Evolutionary conservation across 2,329 filamentous ascomycete species (phyloP).

Genomic region (Aureobasidium sp.): DNA sequence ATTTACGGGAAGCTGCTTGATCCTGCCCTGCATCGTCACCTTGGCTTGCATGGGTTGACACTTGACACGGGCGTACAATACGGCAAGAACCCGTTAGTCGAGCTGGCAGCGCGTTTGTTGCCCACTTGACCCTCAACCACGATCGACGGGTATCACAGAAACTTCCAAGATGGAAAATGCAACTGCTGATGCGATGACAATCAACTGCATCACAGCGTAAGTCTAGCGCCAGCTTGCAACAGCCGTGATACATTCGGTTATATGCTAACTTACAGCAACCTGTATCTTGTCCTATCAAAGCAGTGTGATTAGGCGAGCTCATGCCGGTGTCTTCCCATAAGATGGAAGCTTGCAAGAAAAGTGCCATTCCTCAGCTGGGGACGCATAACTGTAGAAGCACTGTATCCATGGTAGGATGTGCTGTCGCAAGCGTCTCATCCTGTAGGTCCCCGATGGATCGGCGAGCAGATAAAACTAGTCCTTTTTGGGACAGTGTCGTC

Average conservation of each 20-base stretch:
- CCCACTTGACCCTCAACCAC: not conserved
- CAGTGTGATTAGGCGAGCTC: not conserved
- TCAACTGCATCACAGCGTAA: too few relatives aligned
- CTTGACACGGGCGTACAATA: conserved; percentile 6
- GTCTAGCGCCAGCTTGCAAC: not conserved
- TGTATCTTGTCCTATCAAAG: not conserved
- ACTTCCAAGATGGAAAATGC: not conserved
- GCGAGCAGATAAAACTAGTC: not conserved
- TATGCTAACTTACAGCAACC: not conserved
- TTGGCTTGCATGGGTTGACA: not conserved
- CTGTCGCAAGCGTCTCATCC: not conserved
- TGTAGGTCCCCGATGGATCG: not conserved
- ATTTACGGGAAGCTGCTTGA: not conserved
- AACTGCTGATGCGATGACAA: not conserved
- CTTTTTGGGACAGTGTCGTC: not conserved
- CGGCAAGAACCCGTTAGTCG: conserved; percentile 1
- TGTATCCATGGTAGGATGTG: not conserved
- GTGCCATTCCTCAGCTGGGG: not conserved
- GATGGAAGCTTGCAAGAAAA: not conserved
- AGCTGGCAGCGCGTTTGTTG: conserved; percentile 1
- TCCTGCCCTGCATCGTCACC: not conserved
- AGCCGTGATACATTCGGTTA: not conserved
- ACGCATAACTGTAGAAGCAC: not conserved
- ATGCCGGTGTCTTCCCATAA: not conserved
- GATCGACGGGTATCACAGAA: not conserved